Evolutionary conservation across 371 early-diverging fungal genomes (phyloP).

Genomic region (Rhizopus microsporus): DNA sequence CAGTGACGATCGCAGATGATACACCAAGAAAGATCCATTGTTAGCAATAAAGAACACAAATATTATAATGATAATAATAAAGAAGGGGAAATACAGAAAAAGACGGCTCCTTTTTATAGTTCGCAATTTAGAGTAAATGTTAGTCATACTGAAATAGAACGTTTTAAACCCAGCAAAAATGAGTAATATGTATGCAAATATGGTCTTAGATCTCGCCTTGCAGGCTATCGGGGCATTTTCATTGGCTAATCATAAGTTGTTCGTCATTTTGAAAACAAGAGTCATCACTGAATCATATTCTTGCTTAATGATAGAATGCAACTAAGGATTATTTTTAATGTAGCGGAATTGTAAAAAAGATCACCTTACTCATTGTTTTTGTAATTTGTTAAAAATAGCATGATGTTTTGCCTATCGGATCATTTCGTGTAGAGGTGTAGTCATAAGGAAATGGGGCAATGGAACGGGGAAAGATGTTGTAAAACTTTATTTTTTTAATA

Average conservation of each 20-base stretch:
- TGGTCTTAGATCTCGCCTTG: slow-evolving; percentile 2
- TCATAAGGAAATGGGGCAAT: no score
- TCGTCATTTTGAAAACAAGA: neutral
- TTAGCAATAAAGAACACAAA: slow-evolving; percentile 80
- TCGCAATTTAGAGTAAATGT: neutral
- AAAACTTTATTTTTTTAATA: no score
- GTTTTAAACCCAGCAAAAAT: slow-evolving; percentile 1
- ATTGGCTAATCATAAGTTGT: neutral
- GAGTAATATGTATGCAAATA: slow-evolving; percentile 6
- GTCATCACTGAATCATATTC: no score
- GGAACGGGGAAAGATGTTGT: no score
- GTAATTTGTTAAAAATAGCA: no score
- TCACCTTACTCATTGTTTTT: no score
- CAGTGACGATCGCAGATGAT: slow-evolving; percentile 37
- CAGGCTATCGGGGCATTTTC: neutral
- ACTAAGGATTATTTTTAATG: no score
- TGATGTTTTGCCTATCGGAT: no score
- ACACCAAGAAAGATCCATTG: slow-evolving; percentile 39
- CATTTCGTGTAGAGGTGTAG: no score
- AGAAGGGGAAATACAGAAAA: slow-evolving; percentile 64
- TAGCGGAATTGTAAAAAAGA: no score
- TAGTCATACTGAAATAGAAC: slow-evolving; percentile 2
- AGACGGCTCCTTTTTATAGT: neutral
- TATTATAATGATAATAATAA: slow-evolving; percentile 36
- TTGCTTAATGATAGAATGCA: no score